These are phyloP conservation scores for Aciculosporium take DNA, from an alignment of 2,329 filamentous ascomycete species.

Conservation along the genomic window DNA sequence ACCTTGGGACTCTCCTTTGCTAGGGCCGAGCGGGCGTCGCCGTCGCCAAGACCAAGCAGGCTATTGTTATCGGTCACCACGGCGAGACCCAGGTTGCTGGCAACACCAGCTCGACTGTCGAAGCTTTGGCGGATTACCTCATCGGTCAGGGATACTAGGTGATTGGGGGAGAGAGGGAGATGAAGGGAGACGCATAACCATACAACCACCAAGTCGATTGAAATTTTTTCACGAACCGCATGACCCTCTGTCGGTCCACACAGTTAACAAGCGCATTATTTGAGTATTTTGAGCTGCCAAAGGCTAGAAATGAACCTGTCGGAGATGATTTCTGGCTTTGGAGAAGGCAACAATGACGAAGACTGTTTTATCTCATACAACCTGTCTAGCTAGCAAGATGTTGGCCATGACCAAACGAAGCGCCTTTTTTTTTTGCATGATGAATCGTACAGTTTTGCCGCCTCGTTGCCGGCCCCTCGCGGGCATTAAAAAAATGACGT, in stretches of 20 bases:
- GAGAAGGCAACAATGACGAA: neutral
- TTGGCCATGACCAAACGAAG: neutral
- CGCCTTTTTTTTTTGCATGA: neutral
- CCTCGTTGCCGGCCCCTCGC: neutral
- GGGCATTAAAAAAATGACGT: neutral
- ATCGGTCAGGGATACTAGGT: constrained; percentile 57
- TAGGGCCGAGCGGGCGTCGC: constrained; percentile 66
- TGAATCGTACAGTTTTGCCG: neutral
- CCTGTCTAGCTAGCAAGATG: neutral
- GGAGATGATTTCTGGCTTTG: neutral
- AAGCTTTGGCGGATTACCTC: constrained; percentile 78
- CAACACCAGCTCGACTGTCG: constrained; percentile 63
- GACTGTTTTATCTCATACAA: neutral
- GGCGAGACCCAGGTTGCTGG: constrained; percentile 57
- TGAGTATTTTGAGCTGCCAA: neutral
- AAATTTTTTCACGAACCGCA: constrained; percentile 3
- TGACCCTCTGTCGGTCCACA: constrained; percentile 5
- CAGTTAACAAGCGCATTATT: constrained; percentile 5
- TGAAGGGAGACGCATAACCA: constrained; percentile 4
- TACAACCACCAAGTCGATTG: constrained; percentile 2
- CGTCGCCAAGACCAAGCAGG: constrained; percentile 76
- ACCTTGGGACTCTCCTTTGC: neutral
- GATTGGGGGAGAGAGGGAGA: neutral
- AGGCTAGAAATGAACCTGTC: neutral
- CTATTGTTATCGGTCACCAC: constrained; percentile 82